phyloP scores from a whole-genome alignment of 2,329 filamentous ascomycete genomes.

The Neopestalotiopsis rosae region DNA sequence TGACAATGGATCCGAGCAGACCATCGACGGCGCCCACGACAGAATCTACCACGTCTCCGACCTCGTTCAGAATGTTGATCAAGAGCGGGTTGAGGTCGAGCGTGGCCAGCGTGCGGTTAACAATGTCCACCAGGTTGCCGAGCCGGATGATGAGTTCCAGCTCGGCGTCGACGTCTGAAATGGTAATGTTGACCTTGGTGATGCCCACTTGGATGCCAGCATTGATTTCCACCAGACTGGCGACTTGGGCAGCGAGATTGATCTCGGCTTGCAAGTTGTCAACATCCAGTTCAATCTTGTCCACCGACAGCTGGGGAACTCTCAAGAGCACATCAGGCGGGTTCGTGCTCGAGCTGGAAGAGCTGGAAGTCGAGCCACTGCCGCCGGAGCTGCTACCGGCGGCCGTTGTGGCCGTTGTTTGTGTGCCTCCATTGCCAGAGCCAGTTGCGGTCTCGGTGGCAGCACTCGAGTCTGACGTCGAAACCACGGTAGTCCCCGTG shows the following conservation, averaged over 20 bases:
- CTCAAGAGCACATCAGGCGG: slow-evolving; percentile 63
- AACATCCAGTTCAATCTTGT: slow-evolving; percentile 64
- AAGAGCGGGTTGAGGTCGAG: slow-evolving; percentile 67
- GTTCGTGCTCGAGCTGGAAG: slow-evolving; percentile 38
- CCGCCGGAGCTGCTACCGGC: slow-evolving; percentile 27
- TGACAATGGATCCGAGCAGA: slow-evolving; percentile 62
- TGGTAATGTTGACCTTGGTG: slow-evolving; percentile 63
- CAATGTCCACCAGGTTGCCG: slow-evolving; percentile 64
- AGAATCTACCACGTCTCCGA: slow-evolving; percentile 54
- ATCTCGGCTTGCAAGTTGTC: slow-evolving; percentile 63
- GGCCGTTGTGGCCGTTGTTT: slow-evolving; percentile 14
- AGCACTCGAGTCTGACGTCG: slow-evolving; percentile 18
- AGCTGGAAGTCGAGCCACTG: slow-evolving; percentile 26
- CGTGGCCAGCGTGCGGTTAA: slow-evolving; percentile 63
- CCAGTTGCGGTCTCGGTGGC: slow-evolving; percentile 20
- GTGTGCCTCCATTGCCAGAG: slow-evolving; percentile 19
- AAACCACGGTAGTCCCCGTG: slow-evolving; percentile 12
- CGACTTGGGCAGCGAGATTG: slow-evolving; percentile 65
- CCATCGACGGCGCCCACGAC: slow-evolving; percentile 64
- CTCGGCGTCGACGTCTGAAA: slow-evolving; percentile 63
- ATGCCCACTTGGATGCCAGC: slow-evolving; percentile 59
- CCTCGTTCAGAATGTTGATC: slow-evolving; percentile 59
- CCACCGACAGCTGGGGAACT: slow-evolving; percentile 63
- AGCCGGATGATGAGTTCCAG: slow-evolving; percentile 65
- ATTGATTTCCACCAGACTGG: slow-evolving; percentile 59